Conservation (phyloP, 306 rosid species). For the Cajanus cajan region DNA sequence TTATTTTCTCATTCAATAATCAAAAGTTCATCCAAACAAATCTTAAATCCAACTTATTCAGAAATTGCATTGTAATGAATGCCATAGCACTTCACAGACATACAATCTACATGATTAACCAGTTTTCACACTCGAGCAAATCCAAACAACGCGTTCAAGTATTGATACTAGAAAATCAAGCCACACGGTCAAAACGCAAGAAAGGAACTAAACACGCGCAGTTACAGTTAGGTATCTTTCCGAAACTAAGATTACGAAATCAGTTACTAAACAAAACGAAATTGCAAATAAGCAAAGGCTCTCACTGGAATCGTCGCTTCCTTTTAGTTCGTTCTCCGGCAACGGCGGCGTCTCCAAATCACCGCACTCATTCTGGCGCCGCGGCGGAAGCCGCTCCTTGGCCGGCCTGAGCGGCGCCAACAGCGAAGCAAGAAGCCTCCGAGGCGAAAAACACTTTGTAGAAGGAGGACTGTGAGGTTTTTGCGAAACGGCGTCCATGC, state of each 20-base stretch:
- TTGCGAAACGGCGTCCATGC: slow-evolving; percentile 39
- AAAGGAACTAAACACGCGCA: not conserved
- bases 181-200: not conserved
- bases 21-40: too few relatives aligned
- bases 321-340: slow-evolving; percentile 20
- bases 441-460: slow-evolving; percentile 47
- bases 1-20: too few relatives aligned
- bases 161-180: not conserved
- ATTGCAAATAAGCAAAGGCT: not conserved
- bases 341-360: not conserved
- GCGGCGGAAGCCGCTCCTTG: slow-evolving; percentile 29
- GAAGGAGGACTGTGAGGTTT: not conserved
- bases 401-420: slow-evolving; percentile 44
- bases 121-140: not conserved
- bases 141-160: not conserved
- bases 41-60: not conserved
- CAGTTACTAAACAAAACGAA: not conserved
- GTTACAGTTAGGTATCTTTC: not conserved
- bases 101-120: not conserved
- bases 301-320: slow-evolving; percentile 45
- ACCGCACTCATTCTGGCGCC: not conserved
- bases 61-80: not conserved
- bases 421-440: slow-evolving; percentile 51
- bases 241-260: not conserved
- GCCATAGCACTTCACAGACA: not conserved